A percentile compares a stretch with the other conserved stretches of the same genome.
Evolutionary conservation across 73 alveolate genomes (phyloP).

Genomic region (Paraurostyla sp.): DNA sequence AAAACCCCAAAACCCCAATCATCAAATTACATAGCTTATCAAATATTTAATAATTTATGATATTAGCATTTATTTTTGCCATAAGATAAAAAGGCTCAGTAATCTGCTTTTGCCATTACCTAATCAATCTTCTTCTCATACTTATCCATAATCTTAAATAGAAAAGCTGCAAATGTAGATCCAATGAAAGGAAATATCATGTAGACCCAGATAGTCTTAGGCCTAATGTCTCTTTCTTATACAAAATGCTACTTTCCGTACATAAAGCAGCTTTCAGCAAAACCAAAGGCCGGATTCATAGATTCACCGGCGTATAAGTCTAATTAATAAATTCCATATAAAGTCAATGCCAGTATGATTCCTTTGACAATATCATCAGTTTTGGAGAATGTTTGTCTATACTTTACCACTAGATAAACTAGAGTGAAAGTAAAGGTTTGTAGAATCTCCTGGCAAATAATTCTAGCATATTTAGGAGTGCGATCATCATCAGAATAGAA

Average conservation of each 20-base stretch:
- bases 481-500: background rate
- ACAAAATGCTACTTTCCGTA: background rate
- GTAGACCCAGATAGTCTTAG: conserved; percentile 35
- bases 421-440: conserved; percentile 28
- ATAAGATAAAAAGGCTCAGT: too few species aligned
- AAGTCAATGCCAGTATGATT: background rate
- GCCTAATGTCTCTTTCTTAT: background rate
- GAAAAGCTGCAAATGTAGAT: background rate
- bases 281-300: conserved; percentile 49
- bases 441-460: background rate
- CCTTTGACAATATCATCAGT: conserved; percentile 56
- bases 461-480: background rate
- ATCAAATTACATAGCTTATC: too few species aligned
- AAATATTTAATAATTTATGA: too few species aligned
- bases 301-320: conserved; percentile 19
- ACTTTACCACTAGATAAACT: conserved; percentile 3
- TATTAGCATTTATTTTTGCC: too few species aligned
- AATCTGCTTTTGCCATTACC: background rate
- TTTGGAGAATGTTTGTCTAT: background rate
- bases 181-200: conserved; percentile 27
- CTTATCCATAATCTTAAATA: conserved; percentile 14
- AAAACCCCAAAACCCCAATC: too few species aligned
- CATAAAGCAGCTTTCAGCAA: conserved; percentile 20
- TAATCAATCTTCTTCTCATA: background rate
- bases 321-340: background rate